These are phyloP conservation scores for Lepraria neglecta DNA, from an alignment of 495 filamentous ascomycete genomes.

Conservation along the genomic window DNA sequence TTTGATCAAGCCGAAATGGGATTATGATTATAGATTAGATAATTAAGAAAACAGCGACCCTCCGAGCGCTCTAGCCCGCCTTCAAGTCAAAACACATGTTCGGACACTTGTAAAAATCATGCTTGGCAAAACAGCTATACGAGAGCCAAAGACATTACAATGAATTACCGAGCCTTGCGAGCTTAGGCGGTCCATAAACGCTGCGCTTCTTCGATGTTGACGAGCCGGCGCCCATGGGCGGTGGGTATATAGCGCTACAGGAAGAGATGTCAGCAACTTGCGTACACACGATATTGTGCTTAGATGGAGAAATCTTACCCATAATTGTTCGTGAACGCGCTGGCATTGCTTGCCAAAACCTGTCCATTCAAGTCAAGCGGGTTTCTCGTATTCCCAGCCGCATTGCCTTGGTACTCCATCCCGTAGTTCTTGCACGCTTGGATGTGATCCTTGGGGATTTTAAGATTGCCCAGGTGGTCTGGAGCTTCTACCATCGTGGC, in stretches of 20 bases:
- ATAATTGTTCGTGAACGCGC: constrained; percentile 45
- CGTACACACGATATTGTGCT: background rate
- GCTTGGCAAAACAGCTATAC: too few species aligned
- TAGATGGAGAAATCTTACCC: constrained; percentile 33
- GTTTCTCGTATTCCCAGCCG: constrained; percentile 58
- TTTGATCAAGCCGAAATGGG: too few species aligned
- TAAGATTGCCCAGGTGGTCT: constrained; percentile 30
- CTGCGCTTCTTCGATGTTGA: constrained; percentile 16
- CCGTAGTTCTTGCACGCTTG: constrained; percentile 47
- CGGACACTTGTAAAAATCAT: too few species aligned
- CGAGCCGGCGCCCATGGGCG: constrained; percentile 10
- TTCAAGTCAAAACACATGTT: too few species aligned
- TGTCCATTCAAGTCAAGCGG: constrained; percentile 54
- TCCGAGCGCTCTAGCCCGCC: too few species aligned
- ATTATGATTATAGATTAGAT: too few species aligned
- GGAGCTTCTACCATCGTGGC: constrained; percentile 48
- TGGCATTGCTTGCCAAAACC: constrained; percentile 35
- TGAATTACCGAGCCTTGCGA: background rate
- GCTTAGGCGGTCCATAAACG: background rate
- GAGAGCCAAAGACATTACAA: too few species aligned
- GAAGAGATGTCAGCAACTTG: background rate
- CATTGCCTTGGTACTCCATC: constrained; percentile 56
- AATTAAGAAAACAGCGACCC: too few species aligned
- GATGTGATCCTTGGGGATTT: constrained; percentile 57
- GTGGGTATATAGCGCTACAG: constrained; percentile 10